A percentile compares a stretch with the other conserved stretches of the same genome.
phyloP scores from a whole-genome alignment of 768 basidiomycete genomes.

The Phylloporus sp. region DNA sequence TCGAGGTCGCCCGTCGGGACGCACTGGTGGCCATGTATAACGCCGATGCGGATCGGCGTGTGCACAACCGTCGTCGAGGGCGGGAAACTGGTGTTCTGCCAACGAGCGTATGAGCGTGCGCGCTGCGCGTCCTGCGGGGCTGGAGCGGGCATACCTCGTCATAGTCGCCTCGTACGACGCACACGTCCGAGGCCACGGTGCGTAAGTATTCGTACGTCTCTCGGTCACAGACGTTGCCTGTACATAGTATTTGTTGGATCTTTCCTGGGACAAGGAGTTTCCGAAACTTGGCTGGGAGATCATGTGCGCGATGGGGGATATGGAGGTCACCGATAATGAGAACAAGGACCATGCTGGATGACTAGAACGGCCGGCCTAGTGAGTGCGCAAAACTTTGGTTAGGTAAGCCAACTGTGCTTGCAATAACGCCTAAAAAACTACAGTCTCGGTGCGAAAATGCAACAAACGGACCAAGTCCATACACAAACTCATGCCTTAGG shows the following conservation, averaged over 20 bases:
- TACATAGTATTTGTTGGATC: conserved; percentile 96
- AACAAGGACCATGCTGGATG: conserved; percentile 64
- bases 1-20: conserved; percentile 91
- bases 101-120: conserved; percentile 2
- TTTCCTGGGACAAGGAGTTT: conserved; percentile 94
- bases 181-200: conserved; percentile 90
- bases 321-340: conserved; percentile 97
- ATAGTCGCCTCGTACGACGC: conserved; percentile 90
- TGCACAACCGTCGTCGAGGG: conserved; percentile 78
- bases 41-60: conserved; percentile 82
- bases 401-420: conserved; percentile 23
- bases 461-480: not conserved
- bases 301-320: conserved; percentile 87
- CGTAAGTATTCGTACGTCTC: conserved; percentile 96
- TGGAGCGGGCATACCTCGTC: conserved; percentile 69
- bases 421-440: not conserved
- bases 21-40: conserved; percentile 92
- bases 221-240: conserved; percentile 95
- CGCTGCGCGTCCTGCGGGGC: not conserved
- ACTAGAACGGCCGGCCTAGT: not conserved
- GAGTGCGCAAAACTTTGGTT: conserved; percentile 8
- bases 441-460: not conserved
- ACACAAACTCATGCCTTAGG: not conserved
- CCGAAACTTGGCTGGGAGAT: conserved; percentile 94
- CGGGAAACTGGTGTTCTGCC: conserved; percentile 67